Evolutionary conservation across 495 filamentous ascomycete genomes (phyloP), one percentile per base, ranked within the genome.

Genomic region (Penicillium paradoxum): DNA sequence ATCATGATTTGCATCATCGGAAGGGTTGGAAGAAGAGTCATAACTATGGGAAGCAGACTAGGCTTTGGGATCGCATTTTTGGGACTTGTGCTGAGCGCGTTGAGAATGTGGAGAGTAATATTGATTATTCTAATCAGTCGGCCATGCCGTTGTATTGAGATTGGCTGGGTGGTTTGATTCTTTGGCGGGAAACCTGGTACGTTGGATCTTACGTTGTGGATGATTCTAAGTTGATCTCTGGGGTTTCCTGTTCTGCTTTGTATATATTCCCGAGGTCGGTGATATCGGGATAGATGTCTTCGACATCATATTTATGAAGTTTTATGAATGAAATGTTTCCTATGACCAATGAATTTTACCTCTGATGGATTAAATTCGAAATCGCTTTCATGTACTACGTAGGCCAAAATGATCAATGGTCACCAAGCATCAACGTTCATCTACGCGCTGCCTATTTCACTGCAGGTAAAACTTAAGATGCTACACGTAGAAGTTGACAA

Each of bases 11-110:
- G 37, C 70, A 73, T 49, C 70, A 73, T 44, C 70, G 70, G 9
- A 67, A 65, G 54, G 70, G 70, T 17, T 73, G 70, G 70, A 68
- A 65, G 56, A 67, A 67, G 59, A 73, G 70, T 30, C 51, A 64
- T 29, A 71, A 73, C 49, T 72, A 72, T 39, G 69, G 69, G 30
- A 72, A 72, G 56, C 68, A 73, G 62, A 73, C 70, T 13, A 63
- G 70, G 37, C 57, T 73, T 14, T 73, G 70, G 70, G 70, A 73
- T 47, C 66, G 65, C 2, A 54, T 73, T 8, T 73, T 73, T 53
- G 67, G 67, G 1, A 73, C 68, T 18, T 71, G 65, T 39, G 54
- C 45, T 44, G 57, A 65, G 37, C 61, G 70, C 1, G 56, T 70
- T 11, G 70, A 73, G 52, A 65, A 57, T 10, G 45, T 60, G 11